Percentiles rank a stretch among this genome's conserved stretches.
Evolutionary conservation across 2,329 filamentous ascomycete species (phyloP).

Genomic region (Neonectria sp.): DNA sequence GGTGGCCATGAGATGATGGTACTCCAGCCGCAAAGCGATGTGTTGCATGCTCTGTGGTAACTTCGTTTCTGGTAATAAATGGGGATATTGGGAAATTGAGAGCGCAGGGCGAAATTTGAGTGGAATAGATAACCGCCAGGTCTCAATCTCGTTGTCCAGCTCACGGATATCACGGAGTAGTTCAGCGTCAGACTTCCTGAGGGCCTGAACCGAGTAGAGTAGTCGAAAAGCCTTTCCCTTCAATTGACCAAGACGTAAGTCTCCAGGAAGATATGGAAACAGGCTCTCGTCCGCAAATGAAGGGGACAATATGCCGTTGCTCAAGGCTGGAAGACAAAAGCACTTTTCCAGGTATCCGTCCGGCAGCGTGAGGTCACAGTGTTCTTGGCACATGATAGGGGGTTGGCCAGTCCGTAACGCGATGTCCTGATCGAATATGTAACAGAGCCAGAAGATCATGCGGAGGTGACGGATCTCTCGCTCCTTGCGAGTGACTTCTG

Average conservation of each 20-base stretch:
- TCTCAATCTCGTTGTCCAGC: constrained; percentile 69
- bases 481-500: constrained; percentile 34
- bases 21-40: constrained; percentile 66
- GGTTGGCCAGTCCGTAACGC: constrained; percentile 66
- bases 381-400: constrained; percentile 60
- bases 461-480: constrained; percentile 53
- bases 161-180: constrained; percentile 68
- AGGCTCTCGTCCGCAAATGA: constrained; percentile 6
- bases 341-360: constrained; percentile 28
- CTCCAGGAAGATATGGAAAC: constrained; percentile 58
- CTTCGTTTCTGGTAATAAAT: constrained; percentile 14
- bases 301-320: constrained; percentile 1
- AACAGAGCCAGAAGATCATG: constrained; percentile 67
- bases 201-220: constrained; percentile 64
- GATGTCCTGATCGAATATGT: constrained; percentile 68
- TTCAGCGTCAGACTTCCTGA: constrained; percentile 67
- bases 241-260: constrained; percentile 64
- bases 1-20: constrained; percentile 67
- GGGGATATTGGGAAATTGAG: constrained; percentile 50
- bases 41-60: constrained; percentile 57
- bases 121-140: constrained; percentile 66
- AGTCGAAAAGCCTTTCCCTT: constrained; percentile 64
- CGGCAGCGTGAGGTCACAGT: constrained; percentile 38
- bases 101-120: constrained; percentile 61
- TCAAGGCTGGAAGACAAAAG: constrained; percentile 31